Evolutionary conservation across 768 basidiomycete species (phyloP), one percentile per base, ranked within the genome.

Genomic region (Pleurotus salmoneostramineus): DNA sequence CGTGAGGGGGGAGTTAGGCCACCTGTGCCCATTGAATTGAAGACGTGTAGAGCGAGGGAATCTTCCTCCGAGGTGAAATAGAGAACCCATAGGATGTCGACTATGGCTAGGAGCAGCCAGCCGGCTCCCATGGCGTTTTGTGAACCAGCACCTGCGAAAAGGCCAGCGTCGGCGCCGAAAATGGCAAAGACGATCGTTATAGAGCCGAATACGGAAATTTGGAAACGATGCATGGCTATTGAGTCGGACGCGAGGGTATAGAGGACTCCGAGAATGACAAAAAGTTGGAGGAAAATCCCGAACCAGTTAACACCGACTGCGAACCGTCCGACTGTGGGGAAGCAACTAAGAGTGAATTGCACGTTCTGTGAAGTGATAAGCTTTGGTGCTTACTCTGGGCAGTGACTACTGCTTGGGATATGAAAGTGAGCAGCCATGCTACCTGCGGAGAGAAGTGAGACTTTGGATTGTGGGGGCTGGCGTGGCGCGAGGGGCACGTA

Each of bases 41-140:
- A 92, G 61, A 96, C 65, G 71, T 95, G 83, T 50, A 94, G 82
- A 32, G 81, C 73, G 61, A 93, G 85, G 0, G 94, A 93, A 67
- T 95, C 94, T 65, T 97, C 95, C 66, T 98, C 95, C 1, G 95
- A 92, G 2, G 95, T 97, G 72, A 99, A 96, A 77, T 93, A 97
- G 59, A 98, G 83, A 11, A 95, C 85, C 96, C 96, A 99, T 59
- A 98, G 74, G 68, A 98, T 91, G 78, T 98, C 81, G 58, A 95
- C 91, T 61, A 98, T 83, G 34, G 94, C 77, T 55, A 96, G 83
- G 61, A 99, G 85, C 65, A 99, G 83, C 92, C 93, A 99, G 59
- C 96, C 97, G 3, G 91, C 93, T 32, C 90, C 89, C 80, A 94
- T 87, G 6, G 95, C 93, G 61, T 90, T 87, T 58, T 85, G 73